Conservation (phyloP, 805 yeast genomes). For the Yamadazyma laniorum region DNA sequence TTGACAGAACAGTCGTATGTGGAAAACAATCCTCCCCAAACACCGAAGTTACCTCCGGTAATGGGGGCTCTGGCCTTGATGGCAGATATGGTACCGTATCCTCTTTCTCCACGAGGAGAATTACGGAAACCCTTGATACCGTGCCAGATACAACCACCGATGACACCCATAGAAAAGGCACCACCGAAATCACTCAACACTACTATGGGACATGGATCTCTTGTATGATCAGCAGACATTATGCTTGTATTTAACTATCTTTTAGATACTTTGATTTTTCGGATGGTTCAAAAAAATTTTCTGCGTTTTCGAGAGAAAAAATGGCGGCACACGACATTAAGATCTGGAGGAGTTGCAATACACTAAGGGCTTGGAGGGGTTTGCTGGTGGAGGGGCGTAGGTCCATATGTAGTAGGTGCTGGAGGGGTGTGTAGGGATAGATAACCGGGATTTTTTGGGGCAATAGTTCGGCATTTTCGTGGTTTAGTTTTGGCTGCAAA, state of each 20-base stretch:
- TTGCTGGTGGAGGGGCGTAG: too few relatives aligned
- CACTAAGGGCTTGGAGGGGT: too few relatives aligned
- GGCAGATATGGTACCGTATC: slow-evolving; percentile 84
- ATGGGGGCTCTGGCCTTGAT: slow-evolving; percentile 97
- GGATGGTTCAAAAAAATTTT: not conserved
- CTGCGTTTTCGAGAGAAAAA: too few relatives aligned
- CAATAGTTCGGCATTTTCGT: too few relatives aligned
- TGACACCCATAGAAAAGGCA: slow-evolving; percentile 98
- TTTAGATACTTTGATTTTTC: too few relatives aligned
- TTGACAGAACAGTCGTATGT: slow-evolving; percentile 94
- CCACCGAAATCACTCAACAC: slow-evolving; percentile 97
- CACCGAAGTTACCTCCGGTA: slow-evolving; percentile 98
- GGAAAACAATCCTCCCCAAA: slow-evolving; percentile 98
- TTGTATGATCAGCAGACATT: slow-evolving; percentile 94
- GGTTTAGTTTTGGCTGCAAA: too few relatives aligned
- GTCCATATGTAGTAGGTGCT: too few relatives aligned
- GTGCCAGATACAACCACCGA: slow-evolving; percentile 99
- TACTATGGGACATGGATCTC: slow-evolving; percentile 99
- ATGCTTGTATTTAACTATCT: too few relatives aligned
- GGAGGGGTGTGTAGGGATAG: too few relatives aligned
- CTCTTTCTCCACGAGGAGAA: slow-evolving; percentile 95
- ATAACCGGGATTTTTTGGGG: too few relatives aligned
- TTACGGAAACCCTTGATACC: slow-evolving; percentile 98
- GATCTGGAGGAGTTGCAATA: too few relatives aligned
- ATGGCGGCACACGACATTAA: too few relatives aligned